Evolutionary conservation across 495 filamentous ascomycete species (phyloP), one percentile per base, ranked within the genome.

Genomic region (Chaetomium fimeti): DNA sequence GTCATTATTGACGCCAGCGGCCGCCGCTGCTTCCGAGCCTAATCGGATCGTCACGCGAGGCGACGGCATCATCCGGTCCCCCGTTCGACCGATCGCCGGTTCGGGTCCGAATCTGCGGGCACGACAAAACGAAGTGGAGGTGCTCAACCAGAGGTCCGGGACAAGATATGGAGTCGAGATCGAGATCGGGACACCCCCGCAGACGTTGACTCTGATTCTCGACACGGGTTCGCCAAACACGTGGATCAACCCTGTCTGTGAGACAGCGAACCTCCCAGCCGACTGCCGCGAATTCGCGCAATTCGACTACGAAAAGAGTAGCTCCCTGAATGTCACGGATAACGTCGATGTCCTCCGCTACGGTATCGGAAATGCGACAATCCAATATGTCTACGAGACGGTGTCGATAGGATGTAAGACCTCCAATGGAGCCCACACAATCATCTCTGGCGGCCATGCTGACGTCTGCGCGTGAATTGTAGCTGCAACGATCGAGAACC

Each of bases 211-310:
- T 1, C 65, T 80, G n/a, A 69, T 76, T 12, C 64, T 80, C 57
- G 78, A 80, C 28, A 80, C 78, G 1, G 78, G 78, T 0, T 79
- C 77, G 42, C 77, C 76, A 16, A 77, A 79, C 54, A 68, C 66
- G 5, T 82, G 80, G 80, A 75, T 81, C 24, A 78, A 80, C 40
- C 79, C 79, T 5, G 47, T 67, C 1, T 81, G 79, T 55, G 58
- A 65, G 1, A 63, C 71, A 9, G 60, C 77, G 5, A 70, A 66
- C 9, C 49, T 71, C 20, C 56, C 60, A 3, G 45, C 60, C 2
- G 71, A 71, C 38, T 81, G 78, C 60, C 11, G 40, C 0, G 36
- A 49, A 0, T 71, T 74, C n/a, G 67, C 75, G 2, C 68, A 62
- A 8, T 81, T 76, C 56, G 74, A 79, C 49, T 70, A 70, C 24